Base-by-base conservation (phyloP, 2,329 filamentous ascomycete species). In the Pseudocercospora crystallina region DNA sequence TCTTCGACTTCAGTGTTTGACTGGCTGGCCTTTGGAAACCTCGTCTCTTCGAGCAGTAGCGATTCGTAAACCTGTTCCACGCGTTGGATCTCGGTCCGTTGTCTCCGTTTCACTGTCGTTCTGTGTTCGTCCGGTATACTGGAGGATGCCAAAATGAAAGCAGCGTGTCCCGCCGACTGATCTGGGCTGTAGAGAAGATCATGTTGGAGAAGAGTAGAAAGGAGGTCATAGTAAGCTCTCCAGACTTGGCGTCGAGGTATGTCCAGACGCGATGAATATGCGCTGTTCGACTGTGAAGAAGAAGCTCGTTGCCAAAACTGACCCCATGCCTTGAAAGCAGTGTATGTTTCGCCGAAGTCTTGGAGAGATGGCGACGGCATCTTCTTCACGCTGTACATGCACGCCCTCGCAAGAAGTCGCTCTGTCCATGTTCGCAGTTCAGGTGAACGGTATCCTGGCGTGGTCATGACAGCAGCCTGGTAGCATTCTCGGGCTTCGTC, bases 1-100 rank as follows among this genome's bases (percentile, higher is more conserved):
- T 76, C 75, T 67, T 97, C 92, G 2, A 97, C 82, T 65, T 92
- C 87, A 38, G 80, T 75, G 51, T 91, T 90, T 44, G 82, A 79
- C 62, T 94, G 84, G 36, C 88, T 86, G 0, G 94, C 91, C 60
- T 84, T 86, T 0, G 94, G 94, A 61, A 99, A 99, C 26, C 80
- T 78, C 0, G 87, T 88, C 66, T 95, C 89, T 49, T 80, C 80
- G 3, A 96, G 77, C 20, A 99, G 74, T 3, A 94, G 76, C 12
- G 79, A 79, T 69, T 96, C 90, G 66, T 95, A 97, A 8, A 85
- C 80, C 1, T 80, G 71, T 69, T 97, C 90, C 8, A 91, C 85
- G 44, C 80, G 82, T 66, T 90, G 89, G 46, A 96, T 70, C 71
- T 97, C 92, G 20, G 82, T 77, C 44, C 85, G 80, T 61, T 96